Evolutionary conservation across 2,329 filamentous ascomycete species (phyloP), one percentile per base, ranked within the genome.

Genomic region (Shiraia sp.): DNA sequence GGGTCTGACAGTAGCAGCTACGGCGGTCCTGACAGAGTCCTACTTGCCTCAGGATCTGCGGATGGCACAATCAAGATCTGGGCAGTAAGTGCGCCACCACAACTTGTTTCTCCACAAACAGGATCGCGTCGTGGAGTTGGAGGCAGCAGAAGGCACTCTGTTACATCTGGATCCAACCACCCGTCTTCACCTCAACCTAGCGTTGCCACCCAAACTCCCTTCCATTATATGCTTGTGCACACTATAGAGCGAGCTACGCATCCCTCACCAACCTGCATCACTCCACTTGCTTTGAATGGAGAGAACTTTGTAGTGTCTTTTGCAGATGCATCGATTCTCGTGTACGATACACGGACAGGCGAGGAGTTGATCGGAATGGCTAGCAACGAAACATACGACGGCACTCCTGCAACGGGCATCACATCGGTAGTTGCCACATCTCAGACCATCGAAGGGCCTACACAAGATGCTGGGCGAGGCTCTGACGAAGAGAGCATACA

Each of bases 241-340:
- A 88, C 88, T 34, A 95, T 99, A 43, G 76, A 82, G 34, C 82
- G 90, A 39, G 69, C 81, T 2, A 84, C 87, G 34, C 55, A 79
- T 12, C 82, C 87, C 4, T 91, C 87, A 30, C 92, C 93, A 5
- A 97, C 93, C 0, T 93, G 87, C 63, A 97, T 99, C 60, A 87
- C 87, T n/a, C 86, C 92, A 0, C 76, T 97, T n/a, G 88, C 88
- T 31, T 75, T 82, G 12, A 83, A 81, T 2, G 92, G 93, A 2
- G 88, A 95, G 59, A 87, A 85, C 4, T 97, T 99, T 68, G 90
- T 96, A 1, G 93, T 96, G 2, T 89, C 89, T 14, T 99, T 95
- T 68, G 83, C 88, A 1, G 91, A 99, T 69, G 90, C 92, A 2
- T 85, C 89, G 2, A 88, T 96, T 37, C 75, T 97, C 12, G 86